Evolutionary conservation across 495 filamentous ascomycete genomes (phyloP).

Genomic region (Geoglossum glabrum): DNA sequence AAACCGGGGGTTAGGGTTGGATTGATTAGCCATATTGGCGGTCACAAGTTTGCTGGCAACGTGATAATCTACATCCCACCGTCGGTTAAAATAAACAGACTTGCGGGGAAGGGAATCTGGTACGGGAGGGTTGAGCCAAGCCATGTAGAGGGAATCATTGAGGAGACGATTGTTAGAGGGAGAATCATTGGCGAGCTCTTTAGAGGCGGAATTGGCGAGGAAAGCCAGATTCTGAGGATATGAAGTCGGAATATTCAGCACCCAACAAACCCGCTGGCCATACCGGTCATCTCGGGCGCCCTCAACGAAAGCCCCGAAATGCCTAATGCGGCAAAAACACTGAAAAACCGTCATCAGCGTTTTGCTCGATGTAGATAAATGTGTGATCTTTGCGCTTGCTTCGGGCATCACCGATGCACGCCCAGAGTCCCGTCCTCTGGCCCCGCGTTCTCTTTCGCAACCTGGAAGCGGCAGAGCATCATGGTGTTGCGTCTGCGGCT

Average conservation of each 20-base stretch:
- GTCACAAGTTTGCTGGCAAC: conserved; percentile 88
- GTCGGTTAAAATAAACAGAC: conserved; percentile 23
- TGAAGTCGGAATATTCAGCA: too few species aligned
- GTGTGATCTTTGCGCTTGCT: too few species aligned
- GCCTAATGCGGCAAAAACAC: too few species aligned
- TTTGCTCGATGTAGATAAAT: too few species aligned
- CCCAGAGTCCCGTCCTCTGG: too few species aligned
- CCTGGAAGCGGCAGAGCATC: too few species aligned
- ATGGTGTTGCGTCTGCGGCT: neutral
- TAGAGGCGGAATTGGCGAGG: conserved; percentile 33
- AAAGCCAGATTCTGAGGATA: conserved; percentile 10
- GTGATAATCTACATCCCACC: conserved; percentile 78
- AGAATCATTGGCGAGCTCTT: conserved; percentile 60
- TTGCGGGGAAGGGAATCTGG: conserved; percentile 77
- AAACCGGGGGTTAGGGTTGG: conserved; percentile 34
- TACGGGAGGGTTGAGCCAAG: conserved; percentile 75
- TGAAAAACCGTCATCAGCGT: too few species aligned
- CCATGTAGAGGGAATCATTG: conserved; percentile 70
- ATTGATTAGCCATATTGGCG: conserved; percentile 72
- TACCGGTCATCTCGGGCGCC: too few species aligned
- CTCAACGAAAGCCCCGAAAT: too few species aligned
- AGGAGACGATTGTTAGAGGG: conserved; percentile 57
- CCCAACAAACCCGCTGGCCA: too few species aligned
- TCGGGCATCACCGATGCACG: too few species aligned
- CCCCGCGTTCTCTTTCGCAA: too few species aligned